Evolutionary conservation across 2,329 filamentous ascomycete genomes (phyloP).

Genomic region (Berkeleyomyces basicola): DNA sequence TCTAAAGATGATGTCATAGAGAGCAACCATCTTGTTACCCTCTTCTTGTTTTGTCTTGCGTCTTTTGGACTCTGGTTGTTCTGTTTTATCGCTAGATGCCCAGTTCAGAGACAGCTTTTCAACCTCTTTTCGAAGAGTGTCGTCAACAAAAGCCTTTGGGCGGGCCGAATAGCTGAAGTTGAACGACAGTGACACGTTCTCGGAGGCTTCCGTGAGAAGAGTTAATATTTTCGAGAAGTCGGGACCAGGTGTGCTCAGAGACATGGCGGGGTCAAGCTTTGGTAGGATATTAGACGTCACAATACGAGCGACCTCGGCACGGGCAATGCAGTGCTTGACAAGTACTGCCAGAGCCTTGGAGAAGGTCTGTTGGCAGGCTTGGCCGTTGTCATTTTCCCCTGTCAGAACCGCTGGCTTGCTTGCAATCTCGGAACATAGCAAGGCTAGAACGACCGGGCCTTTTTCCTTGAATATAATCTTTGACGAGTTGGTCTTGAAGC

Average conservation of each 20-base stretch:
- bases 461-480: conserved; percentile 7
- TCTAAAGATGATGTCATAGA: conserved; percentile 14
- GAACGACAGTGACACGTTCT: background rate
- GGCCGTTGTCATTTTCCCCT: conserved; percentile 17
- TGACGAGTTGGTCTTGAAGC: conserved; percentile 6
- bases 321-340: conserved; percentile 17
- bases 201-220: conserved; percentile 7
- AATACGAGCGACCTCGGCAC: conserved; percentile 3
- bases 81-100: conserved; percentile 15
- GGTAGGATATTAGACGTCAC: conserved; percentile 10
- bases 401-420: conserved; percentile 20
- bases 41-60: conserved; percentile 16
- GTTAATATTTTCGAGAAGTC: conserved; percentile 3
- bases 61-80: conserved; percentile 18
- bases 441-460: conserved; percentile 20
- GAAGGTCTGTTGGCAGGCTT: conserved; percentile 21
- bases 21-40: conserved; percentile 1
- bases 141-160: conserved; percentile 15
- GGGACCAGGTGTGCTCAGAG: background rate
- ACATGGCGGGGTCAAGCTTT: conserved; percentile 4
- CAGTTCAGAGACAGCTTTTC: conserved; percentile 19
- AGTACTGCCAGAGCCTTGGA: conserved; percentile 26
- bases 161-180: conserved; percentile 8
- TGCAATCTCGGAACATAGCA: conserved; percentile 28
- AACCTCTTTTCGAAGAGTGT: conserved; percentile 19